Conservation (phyloP, 202 grass and related monocot genomes). For the Dendrocalamus latiflorus region DNA sequence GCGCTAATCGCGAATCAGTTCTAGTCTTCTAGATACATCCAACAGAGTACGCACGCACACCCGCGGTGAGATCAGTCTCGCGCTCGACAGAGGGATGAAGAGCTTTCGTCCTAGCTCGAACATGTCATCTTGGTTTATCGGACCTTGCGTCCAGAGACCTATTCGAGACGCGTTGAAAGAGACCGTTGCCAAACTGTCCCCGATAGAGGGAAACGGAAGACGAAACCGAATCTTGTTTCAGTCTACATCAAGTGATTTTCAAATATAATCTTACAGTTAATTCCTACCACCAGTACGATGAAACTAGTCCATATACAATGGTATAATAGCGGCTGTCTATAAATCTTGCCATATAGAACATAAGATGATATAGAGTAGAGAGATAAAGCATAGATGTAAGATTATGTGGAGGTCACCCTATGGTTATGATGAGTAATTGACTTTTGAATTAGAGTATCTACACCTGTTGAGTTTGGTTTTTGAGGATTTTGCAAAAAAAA, state of each 20-base stretch:
- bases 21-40: background rate
- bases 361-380: no score
- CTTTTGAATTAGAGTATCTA: no score
- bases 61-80: background rate
- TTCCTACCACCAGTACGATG: no score
- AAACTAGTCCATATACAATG: no score
- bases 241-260: background rate
- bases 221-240: background rate
- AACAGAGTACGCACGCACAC: background rate
- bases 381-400: no score
- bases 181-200: background rate
- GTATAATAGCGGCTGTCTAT: no score
- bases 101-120: background rate
- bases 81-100: background rate
- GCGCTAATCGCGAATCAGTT: background rate
- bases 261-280: background rate
- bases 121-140: background rate
- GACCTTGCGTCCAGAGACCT: background rate
- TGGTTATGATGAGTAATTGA: no score
- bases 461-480: no score
- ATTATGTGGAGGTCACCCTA: no score
- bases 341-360: no score
- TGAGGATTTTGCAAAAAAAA: no score
- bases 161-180: background rate
- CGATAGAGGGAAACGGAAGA: background rate